These are phyloP conservation scores for Ceriops zippeliana DNA, from an alignment of 345 rosid species.

Conservation along the genomic window DNA sequence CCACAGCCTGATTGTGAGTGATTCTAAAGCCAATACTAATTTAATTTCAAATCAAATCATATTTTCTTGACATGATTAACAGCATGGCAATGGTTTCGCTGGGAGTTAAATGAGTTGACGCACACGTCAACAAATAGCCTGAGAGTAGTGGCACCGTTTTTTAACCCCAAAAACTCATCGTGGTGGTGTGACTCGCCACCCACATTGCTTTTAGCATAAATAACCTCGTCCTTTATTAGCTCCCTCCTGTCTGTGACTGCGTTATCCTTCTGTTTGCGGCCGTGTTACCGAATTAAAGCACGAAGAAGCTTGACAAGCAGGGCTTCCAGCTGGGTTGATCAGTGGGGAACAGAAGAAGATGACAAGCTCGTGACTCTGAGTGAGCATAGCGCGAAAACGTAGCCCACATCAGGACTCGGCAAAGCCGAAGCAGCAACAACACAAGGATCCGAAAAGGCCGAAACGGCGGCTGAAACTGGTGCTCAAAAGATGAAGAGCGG, in stretches of 20 bases:
- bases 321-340: slow-evolving; percentile 24
- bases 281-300: background rate
- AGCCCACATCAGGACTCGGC: background rate
- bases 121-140: too few relatives aligned
- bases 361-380: slow-evolving; percentile 2
- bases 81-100: too few relatives aligned
- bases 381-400: background rate
- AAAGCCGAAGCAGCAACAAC: slow-evolving; percentile 20
- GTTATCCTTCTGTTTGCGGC: background rate
- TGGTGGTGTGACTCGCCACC: too few relatives aligned
- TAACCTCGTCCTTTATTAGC: background rate
- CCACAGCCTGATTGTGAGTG: too few relatives aligned
- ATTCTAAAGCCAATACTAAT: too few relatives aligned
- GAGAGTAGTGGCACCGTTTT: too few relatives aligned
- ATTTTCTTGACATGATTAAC: too few relatives aligned
- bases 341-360: slow-evolving; percentile 14
- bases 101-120: too few relatives aligned
- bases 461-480: slow-evolving; percentile 2
- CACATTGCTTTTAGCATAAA: too few relatives aligned
- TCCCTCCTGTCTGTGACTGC: too few relatives aligned
- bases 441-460: slow-evolving; percentile 16
- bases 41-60: too few relatives aligned
- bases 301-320: slow-evolving; percentile 17
- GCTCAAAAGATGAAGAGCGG: slow-evolving; percentile 22
- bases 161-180: too few relatives aligned